A percentile compares a stretch with the other conserved stretches of the same genome.
These are phyloP conservation scores for Vicia villosa DNA, from an alignment of 306 rosid genomes.

Conservation along the genomic window DNA sequence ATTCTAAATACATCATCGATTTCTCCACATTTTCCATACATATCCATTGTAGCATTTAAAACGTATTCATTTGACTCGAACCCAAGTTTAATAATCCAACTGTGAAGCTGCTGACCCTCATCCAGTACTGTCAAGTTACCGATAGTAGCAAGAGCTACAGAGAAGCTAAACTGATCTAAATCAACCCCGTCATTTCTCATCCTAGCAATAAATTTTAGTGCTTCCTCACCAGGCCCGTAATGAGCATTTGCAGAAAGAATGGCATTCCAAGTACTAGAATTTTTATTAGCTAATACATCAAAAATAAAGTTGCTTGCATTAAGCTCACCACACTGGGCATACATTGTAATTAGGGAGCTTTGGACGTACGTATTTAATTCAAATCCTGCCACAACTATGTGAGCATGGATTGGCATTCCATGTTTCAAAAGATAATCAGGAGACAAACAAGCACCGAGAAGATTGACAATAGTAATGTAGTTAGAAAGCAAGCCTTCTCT, in stretches of 20 bases:
- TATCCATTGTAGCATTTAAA: conserved; percentile 82
- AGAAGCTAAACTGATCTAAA: conserved; percentile 84
- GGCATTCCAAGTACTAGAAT: conserved; percentile 81
- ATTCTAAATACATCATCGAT: conserved; percentile 69
- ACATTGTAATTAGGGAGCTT: conserved; percentile 83
- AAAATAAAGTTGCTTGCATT: conserved; percentile 64
- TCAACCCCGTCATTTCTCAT: conserved; percentile 62
- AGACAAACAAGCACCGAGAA: conserved; percentile 64
- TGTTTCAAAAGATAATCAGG: conserved; percentile 52
- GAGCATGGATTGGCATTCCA: conserved; percentile 76
- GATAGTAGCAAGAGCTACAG: conserved; percentile 64
- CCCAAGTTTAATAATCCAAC: conserved; percentile 71
- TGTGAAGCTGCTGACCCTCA: conserved; percentile 89
- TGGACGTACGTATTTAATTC: conserved; percentile 72
- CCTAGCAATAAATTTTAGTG: conserved; percentile 58
- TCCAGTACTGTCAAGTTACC: conserved; percentile 84
- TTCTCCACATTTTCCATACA: conserved; percentile 96
- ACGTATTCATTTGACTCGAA: conserved; percentile 68
- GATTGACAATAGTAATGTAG: conserved; percentile 71
- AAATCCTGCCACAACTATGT: conserved; percentile 60
- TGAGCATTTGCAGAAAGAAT: conserved; percentile 79
- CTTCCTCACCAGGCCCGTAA: conserved; percentile 76
- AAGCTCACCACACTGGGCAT: conserved; percentile 81
- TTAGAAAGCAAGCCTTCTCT: conserved; percentile 59
- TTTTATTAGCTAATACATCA: conserved; percentile 51